Evolutionary conservation across 164 flowering plant species (phyloP), one percentile per base, ranked within the genome.

Genomic region (Vitis labrusca): DNA sequence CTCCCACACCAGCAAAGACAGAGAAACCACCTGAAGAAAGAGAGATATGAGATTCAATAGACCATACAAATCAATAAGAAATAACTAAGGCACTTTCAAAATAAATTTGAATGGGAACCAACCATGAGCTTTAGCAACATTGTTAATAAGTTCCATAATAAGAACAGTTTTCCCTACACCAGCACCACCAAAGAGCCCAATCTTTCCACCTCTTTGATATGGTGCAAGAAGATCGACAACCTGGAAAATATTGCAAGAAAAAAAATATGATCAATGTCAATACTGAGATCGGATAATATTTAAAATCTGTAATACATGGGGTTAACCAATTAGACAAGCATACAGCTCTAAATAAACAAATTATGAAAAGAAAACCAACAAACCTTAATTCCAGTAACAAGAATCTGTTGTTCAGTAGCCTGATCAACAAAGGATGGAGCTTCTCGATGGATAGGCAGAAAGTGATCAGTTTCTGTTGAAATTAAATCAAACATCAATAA

Each of bases 161-260:
- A 93, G 96, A 75, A 95, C 98, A 9, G 99, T 93, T 76, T 95
- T 95, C 17, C 99, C 99, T 0, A 94, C 99, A 77, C 98, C 99
- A 82, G 99, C 99, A 85, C 99, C 99, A 74, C 99, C 99, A 79
- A 95, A 95, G 9, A 95, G 85, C 37, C 98, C 98, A 83, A 95
- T 93, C 87, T 95, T 95, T 61, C 99, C 99, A 53, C 98, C 99
- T 66, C 90, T 86, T 71, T 90, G 97, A 80, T 93, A 91, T 2
- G 99, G 99, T 50, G 98, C 98, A 78, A 95, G 92, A 23, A 95
- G 91, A 79, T 95, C 99, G 32, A 93, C 97, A 72, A 94, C 98
- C 97, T 94, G 73, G 19, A 58, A 14, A 52, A 23, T 2, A 67
- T 60, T 14, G 12, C 61, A 67, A 30, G 29, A 50, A 15, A 57